phyloP scores from a whole-genome alignment of 2,329 filamentous ascomycete species.

The Trichophyton verrucosum region DNA sequence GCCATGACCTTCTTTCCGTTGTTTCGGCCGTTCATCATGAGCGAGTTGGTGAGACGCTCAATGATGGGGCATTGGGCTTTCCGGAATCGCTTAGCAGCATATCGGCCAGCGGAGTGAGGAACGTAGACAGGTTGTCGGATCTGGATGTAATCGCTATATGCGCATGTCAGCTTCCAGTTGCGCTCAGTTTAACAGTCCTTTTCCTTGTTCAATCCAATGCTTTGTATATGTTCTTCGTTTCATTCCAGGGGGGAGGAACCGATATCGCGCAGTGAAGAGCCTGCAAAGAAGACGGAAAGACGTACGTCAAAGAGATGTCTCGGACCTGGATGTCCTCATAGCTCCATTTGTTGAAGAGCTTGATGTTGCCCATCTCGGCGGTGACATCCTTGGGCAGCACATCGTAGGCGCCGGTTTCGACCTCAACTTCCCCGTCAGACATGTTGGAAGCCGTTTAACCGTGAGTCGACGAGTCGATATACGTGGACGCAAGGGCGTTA shows the following conservation, averaged over 20 bases:
- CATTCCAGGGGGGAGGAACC: neutral
- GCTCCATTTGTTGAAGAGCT: conserved; percentile 97
- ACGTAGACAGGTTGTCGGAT: conserved; percentile 98
- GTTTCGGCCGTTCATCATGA: conserved; percentile 99
- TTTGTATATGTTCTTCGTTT: neutral
- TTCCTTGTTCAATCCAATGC: neutral
- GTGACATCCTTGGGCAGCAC: conserved; percentile 88
- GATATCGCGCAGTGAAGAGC: neutral
- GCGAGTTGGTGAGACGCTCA: conserved; percentile 99
- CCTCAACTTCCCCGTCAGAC: conserved; percentile 94
- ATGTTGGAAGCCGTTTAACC: conserved; percentile 46
- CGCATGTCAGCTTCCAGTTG: neutral
- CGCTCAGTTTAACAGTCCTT: neutral
- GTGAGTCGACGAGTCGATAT: conserved; percentile 28
- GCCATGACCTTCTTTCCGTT: conserved; percentile 99
- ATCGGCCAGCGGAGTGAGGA: conserved; percentile 96
- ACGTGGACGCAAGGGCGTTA: conserved; percentile 20
- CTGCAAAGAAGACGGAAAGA: conserved; percentile 15
- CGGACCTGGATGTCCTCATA: conserved; percentile 99
- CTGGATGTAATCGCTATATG: conserved; percentile 90
- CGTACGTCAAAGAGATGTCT: conserved; percentile 99
- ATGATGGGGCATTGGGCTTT: conserved; percentile 99
- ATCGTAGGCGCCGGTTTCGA: conserved; percentile 54
- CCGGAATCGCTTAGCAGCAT: conserved; percentile 99
- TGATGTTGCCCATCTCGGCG: conserved; percentile 79